Evolutionary conservation across 2,329 filamentous ascomycete genomes (phyloP), one percentile per base, ranked within the genome.

Genomic region (Elsinoe perseae): DNA sequence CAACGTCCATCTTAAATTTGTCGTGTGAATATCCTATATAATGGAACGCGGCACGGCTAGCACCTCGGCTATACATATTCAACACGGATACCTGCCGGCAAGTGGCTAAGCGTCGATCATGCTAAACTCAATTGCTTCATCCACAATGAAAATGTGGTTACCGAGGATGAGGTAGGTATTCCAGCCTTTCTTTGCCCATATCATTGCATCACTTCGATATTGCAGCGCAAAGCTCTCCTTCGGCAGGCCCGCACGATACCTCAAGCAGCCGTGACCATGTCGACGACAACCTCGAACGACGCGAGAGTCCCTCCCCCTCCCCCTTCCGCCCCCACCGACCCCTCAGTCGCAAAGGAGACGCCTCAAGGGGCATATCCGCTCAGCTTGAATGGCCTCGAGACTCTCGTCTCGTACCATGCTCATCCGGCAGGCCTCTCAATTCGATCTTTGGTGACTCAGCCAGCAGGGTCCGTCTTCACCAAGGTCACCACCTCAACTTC

Each of bases 391-490:
- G 68, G 72, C 60, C 70, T 76, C 55, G 56, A 64, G 23, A 64
- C 66, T 42, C 66, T 75, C 30, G 71, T 74, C 50, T 65, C 71
- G 27, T 72, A 71, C 57, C 59, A 62, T 30, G 58, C 65, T 27
- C 67, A 68, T 0, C 68, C 71, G 34, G 67, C 70, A 40, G 76
- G 73, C 56, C 66, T 70, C 28, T 72, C 72, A 50, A 70, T 78
- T 25, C 65, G 73, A 48, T 80, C 77, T 14, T 73, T 75, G 32
- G 70, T 80, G 57, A 67, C 68, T n/a, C 70, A 79, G 1, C 76
- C 77, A 9, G 70, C 77, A 1, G 75, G 75, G 43, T 70, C 77
- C n/a, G 61, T 79, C 61, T 77, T 81, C 61, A 66, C 70, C 4
- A 73, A 70, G 59, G 77, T 81, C 60, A 77, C 74, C 3, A 70